phyloP scores from a whole-genome alignment of 2,329 filamentous ascomycete genomes.

The Aulographum hederae region DNA sequence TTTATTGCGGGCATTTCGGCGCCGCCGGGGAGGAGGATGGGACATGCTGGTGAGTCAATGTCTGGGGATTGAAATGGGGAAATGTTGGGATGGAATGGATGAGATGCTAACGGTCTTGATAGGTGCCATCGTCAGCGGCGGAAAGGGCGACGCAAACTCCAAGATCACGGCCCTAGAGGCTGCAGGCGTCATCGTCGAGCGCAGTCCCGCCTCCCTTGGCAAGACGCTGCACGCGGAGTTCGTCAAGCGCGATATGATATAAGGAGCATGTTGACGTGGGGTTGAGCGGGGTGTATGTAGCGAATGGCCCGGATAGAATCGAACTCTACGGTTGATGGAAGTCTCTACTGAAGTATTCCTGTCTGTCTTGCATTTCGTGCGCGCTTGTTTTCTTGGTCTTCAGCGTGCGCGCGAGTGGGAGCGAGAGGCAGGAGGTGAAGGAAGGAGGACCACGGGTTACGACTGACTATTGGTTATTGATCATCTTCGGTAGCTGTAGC shows the following conservation, averaged over 20 bases:
- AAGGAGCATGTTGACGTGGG: too few relatives aligned
- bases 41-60: conserved; percentile 57
- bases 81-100: conserved; percentile 1
- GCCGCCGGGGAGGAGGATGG: conserved; percentile 91
- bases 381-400: too few relatives aligned
- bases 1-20: conserved; percentile 98
- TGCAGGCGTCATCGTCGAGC: conserved; percentile 90
- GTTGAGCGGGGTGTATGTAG: too few relatives aligned
- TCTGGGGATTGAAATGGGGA: background rate
- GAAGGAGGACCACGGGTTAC: too few relatives aligned
- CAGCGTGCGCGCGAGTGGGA: too few relatives aligned
- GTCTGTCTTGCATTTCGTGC: too few relatives aligned
- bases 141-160: conserved; percentile 93
- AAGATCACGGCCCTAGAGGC: conserved; percentile 92
- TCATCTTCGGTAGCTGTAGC: too few relatives aligned
- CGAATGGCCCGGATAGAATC: too few relatives aligned
- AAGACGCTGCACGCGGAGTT: conserved; percentile 93
- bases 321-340: too few relatives aligned
- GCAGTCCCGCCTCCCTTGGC: conserved; percentile 77
- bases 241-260: conserved; percentile 88
- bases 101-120: conserved; percentile 1
- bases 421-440: too few relatives aligned
- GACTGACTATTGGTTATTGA: too few relatives aligned
- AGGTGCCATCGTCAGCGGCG: conserved; percentile 83
- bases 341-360: too few relatives aligned